Evolutionary conservation across 1,284 basidiomycete species (phyloP), one percentile per base, ranked within the genome.

Genomic region (Butyriboletus regius): DNA sequence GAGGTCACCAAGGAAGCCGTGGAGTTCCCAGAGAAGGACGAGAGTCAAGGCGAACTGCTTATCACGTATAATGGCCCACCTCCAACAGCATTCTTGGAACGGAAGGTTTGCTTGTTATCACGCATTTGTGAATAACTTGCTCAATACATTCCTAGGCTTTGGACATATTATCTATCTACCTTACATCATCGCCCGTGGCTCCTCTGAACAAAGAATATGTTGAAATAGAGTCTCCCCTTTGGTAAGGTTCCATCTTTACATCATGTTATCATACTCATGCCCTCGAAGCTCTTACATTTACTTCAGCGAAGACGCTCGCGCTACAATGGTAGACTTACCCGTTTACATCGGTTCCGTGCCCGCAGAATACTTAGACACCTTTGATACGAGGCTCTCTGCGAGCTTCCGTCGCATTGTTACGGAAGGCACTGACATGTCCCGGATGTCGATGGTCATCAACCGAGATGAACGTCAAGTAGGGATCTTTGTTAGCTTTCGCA

Each of bases 1-100:
- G 66, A 78, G 53, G 76, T 79, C 3, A 64, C 75, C 43, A 81
- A 78, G 54, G 78, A 84, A 50, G 75, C 77, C 0, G 82, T 98
- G 29, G 88, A 95, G 59, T 99, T 99, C 63, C 96, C 96, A n/a
- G 96, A 98, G 70, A 84, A 91, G 68, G 95, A 98, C 66, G 96
- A 98, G 73, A 92, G 87, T 72, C 77, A 91, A 56, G 95, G 96
- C 36, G 93, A 98, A 72, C 66, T 98, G 7, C 74, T 81, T 40
- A 76, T 97, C 50, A 80, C 75, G 18, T 96, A 85, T 74, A 74
- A 89, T 54, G 94, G 95, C 2, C 89, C 88, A 31, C 66, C 82
- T 41, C 81, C 82, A 14, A 81, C 79, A 49, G 79, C 86, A 53
- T 91, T 86, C 65, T 66, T 93, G 49, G 82, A 86, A 57, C 78